Evolutionary conservation across 2,329 filamentous ascomycete species (phyloP), one percentile per base, ranked within the genome.

Genomic region (Trichophyton schoenleinii): DNA sequence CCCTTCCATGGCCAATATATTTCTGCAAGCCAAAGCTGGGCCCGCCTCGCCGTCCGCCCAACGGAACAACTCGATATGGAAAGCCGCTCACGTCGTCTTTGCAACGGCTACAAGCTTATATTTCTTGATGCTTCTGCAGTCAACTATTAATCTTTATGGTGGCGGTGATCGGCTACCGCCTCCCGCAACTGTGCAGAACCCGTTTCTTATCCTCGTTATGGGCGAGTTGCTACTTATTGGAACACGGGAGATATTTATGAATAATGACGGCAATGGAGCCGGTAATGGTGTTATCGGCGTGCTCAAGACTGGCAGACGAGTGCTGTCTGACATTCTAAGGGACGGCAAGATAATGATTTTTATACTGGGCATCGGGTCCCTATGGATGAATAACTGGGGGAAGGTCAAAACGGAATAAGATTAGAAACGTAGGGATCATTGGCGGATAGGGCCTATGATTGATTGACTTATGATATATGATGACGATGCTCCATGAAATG

Each of bases 1-100:
- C 7, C 70, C 73, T 5, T 73, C 71, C 60, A 55, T 77, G 2
- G 70, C 74, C 62, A 75, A 67, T 67, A 74, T 71, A 68, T 66
- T 68, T 3, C 58, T 63, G 75, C 46, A 72, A 71, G 41, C 70
- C 72, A 61, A 70, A 22, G 68, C 71, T 38, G 70, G 72, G 68
- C 73, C 70, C 62, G 73, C 71, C 61, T 71, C 70, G 3, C 69
- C 73, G 13, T 67, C 70, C 53, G 70, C 75, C 63, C 68, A 73
- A 64, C 70, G 71, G 60, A 68, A 68, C 11, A 64, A 69, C 41
- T 68, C 66, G 49, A 65, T 81, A 8, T 86, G 83, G 83, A 80
- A 81, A 59, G 70, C 82, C 22, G 69, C 84, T 8, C 84, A 86
- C 67, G 77, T 80, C 3, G 53, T 85, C 15, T 84, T 85, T 68